Evolutionary conservation across 2,329 filamentous ascomycete genomes (phyloP).

Genomic region (Fusarium camptoceras): DNA sequence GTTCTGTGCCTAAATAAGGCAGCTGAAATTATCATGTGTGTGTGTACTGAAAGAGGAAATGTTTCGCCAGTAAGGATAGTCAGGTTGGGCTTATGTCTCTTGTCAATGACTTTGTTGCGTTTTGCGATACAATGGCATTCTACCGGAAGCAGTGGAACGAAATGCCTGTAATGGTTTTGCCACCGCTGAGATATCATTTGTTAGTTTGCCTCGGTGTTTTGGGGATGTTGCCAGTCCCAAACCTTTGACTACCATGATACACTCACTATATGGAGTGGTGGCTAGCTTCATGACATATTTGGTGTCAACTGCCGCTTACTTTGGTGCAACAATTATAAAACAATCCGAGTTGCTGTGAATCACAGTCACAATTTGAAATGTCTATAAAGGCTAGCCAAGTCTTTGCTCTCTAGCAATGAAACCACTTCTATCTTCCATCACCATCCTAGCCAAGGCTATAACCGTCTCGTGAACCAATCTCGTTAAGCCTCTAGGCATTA

Average conservation of each 20-base stretch:
- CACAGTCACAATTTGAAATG: background rate
- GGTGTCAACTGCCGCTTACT: background rate
- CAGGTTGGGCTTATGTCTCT: background rate
- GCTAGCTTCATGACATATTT: background rate
- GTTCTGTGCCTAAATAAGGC: background rate
- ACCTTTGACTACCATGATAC: background rate
- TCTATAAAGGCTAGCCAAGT: conserved; percentile 2
- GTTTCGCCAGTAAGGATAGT: background rate
- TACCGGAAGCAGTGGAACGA: background rate
- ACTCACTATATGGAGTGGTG: background rate
- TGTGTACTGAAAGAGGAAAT: background rate
- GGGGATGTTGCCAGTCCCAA: background rate
- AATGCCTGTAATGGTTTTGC: background rate
- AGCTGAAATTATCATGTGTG: background rate
- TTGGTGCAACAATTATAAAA: background rate
- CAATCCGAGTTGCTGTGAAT: conserved; percentile 4
- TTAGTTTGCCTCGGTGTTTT: background rate
- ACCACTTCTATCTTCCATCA: background rate
- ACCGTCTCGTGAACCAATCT: background rate
- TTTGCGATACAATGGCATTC: background rate
- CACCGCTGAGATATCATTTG: background rate
- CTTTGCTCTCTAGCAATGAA: background rate
- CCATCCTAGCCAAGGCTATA: background rate
- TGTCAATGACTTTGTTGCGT: background rate
- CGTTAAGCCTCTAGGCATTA: background rate